Percentiles rank a stretch among this genome's conserved stretches.
Evolutionary conservation across 139 green algal genomes (phyloP).

Genomic region (Haematococcus sp.): DNA sequence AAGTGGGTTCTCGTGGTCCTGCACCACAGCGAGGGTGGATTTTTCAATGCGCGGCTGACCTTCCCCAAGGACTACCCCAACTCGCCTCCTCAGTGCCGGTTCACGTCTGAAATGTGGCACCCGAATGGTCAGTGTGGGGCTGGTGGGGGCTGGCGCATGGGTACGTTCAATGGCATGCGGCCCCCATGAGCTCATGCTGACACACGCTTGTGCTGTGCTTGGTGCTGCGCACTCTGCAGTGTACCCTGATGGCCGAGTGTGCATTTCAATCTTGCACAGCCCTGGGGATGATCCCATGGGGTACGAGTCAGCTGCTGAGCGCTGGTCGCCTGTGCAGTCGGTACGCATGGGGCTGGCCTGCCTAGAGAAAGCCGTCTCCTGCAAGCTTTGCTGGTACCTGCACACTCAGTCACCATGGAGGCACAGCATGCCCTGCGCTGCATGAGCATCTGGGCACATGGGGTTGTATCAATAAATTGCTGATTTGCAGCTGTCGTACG

Average conservation of each 20-base stretch:
- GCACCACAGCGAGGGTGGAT: slow-evolving; percentile 89
- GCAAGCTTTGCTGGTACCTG: too few species aligned
- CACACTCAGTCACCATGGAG: too few species aligned
- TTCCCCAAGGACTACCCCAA: slow-evolving; percentile 99
- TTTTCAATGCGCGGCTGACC: slow-evolving; percentile 95
- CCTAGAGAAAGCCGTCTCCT: too few species aligned
- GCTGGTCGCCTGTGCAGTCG: slow-evolving; percentile 97
- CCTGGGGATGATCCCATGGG: slow-evolving; percentile 94
- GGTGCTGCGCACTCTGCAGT: slow-evolving; percentile 52
- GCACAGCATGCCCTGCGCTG: too few species aligned
- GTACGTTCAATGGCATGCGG: not conserved
- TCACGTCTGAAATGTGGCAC: slow-evolving; percentile 99
- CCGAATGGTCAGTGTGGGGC: slow-evolving; percentile 71
- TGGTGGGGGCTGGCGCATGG: not conserved
- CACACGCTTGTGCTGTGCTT: not conserved
- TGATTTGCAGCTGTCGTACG: too few species aligned
- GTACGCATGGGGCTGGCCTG: slow-evolving; percentile 44
- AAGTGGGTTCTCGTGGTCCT: not conserved
- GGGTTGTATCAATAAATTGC: too few species aligned
- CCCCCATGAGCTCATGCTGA: not conserved
- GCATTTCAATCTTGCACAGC: slow-evolving; percentile 98
- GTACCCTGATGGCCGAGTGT: slow-evolving; percentile 95
- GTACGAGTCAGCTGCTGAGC: slow-evolving; percentile 93
- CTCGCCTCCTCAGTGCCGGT: slow-evolving; percentile 87
- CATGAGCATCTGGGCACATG: too few species aligned